Percentiles rank a stretch among this genome's conserved stretches.
Conservation (phyloP, 2,329 filamentous ascomycete genomes). For the Didymella lethalis region DNA sequence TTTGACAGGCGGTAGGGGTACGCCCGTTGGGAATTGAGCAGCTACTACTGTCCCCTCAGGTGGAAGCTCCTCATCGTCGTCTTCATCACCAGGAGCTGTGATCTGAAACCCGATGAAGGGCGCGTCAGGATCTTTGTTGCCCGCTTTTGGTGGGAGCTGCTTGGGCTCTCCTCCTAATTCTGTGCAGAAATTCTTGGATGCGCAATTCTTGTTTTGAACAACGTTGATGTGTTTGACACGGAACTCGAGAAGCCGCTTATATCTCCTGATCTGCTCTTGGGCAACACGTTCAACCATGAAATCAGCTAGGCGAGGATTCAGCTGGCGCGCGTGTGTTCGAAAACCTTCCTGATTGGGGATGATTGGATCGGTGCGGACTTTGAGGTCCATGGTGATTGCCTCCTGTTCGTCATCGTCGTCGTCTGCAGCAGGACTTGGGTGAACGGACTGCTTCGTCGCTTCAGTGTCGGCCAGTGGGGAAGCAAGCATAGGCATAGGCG, state of each 20-base stretch:
- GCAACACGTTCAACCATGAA: slow-evolving; percentile 82
- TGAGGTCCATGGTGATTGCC: slow-evolving; percentile 68
- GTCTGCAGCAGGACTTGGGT: slow-evolving; percentile 48
- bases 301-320: slow-evolving; percentile 76
- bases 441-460: slow-evolving; percentile 43
- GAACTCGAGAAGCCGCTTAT: slow-evolving; percentile 75
- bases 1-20: slow-evolving; percentile 80
- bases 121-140: slow-evolving; percentile 66
- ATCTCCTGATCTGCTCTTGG: slow-evolving; percentile 79
- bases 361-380: slow-evolving; percentile 70
- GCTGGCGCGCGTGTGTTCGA: slow-evolving; percentile 71
- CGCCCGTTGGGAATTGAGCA: slow-evolving; percentile 80
- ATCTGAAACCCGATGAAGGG: slow-evolving; percentile 63
- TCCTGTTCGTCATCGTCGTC: slow-evolving; percentile 57
- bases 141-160: slow-evolving; percentile 67
- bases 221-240: slow-evolving; percentile 74
- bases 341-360: slow-evolving; percentile 79
- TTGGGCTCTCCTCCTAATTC: slow-evolving; percentile 71
- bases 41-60: slow-evolving; percentile 73
- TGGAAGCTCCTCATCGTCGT: slow-evolving; percentile 71
- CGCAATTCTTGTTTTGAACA: slow-evolving; percentile 65
- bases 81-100: slow-evolving; percentile 63
- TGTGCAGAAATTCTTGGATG: slow-evolving; percentile 69
- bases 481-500: slow-evolving; percentile 64
- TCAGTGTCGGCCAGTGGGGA: slow-evolving; percentile 54